Percentiles rank a stretch among this genome's conserved stretches.
Conservation (phyloP, 1,284 basidiomycete species). For the Paramarasmius palmivorus region DNA sequence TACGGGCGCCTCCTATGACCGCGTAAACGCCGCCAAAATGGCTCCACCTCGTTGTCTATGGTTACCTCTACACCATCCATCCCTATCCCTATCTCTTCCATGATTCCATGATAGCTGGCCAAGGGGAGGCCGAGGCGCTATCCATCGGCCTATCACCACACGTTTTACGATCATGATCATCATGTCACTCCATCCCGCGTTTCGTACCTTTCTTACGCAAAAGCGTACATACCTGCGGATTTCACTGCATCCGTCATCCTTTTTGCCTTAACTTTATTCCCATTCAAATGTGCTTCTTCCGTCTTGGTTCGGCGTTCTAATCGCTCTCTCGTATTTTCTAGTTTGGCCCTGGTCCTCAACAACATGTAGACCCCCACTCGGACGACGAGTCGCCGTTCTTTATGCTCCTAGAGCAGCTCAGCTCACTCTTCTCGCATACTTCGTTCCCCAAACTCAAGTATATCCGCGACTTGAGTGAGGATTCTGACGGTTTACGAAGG, state of each 20-base stretch:
- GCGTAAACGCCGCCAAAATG: background rate
- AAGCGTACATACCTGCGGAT: too few relatives aligned
- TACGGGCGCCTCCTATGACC: too few relatives aligned
- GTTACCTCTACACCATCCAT: background rate
- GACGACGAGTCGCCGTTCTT: constrained; percentile 54
- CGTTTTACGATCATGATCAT: too few relatives aligned
- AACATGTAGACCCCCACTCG: constrained; percentile 22
- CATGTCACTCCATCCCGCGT: too few relatives aligned
- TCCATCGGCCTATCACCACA: too few relatives aligned
- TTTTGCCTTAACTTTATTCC: too few relatives aligned
- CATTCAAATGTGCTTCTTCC: too few relatives aligned
- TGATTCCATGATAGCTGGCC: too few relatives aligned
- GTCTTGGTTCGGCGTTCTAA: background rate
- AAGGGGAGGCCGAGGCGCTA: too few relatives aligned
- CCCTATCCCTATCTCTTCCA: too few relatives aligned
- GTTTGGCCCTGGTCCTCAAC: background rate
- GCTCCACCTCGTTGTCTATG: background rate
- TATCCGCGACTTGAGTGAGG: constrained; percentile 60
- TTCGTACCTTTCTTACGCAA: too few relatives aligned
- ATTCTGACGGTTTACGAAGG: constrained; percentile 37
- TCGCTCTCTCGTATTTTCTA: constrained; percentile 12
- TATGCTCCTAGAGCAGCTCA: constrained; percentile 63
- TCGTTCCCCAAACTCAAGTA: constrained; percentile 64
- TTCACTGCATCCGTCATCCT: too few relatives aligned
- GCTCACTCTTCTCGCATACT: constrained; percentile 51